Evolutionary conservation across 805 yeast species (phyloP), one percentile per base, ranked within the genome.

Genomic region (Dipodascopsis tothii): DNA sequence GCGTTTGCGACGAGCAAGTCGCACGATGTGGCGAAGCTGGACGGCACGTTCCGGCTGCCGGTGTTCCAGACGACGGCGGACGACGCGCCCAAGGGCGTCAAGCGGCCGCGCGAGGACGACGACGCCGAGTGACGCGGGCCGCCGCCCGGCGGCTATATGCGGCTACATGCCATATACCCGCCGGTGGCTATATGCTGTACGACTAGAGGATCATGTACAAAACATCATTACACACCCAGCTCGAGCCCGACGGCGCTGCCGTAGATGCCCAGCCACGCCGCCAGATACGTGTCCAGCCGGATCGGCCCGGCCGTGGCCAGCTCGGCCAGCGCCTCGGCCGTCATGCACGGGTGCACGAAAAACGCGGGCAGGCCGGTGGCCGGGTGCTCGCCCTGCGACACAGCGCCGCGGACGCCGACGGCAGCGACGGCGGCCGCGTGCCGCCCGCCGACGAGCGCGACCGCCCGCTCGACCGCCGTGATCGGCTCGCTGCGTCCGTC

Each of bases 1-100:
- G 52, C 43, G 20, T 64, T 42, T 46, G 65, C 70, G 4, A 43
- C 46, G 19, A 23, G 56, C 17, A 56, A 59, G 41, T 57, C 66
- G 1, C 27, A 59, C 38, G 60, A 56, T 3, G 45, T 62, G 21
- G 56, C 64, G 5, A 52, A 53, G 39, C 39, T 58, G 33, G 64
- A 61, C 18, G 64, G 64, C 3, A 48, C 59, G 3, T 61, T 34
- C 43, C 39, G 43, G 11, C 22, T 54, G 37, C 55, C 61, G 17
- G 44, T 43, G 11, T 49, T 50, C 20, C 44, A 44, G n/a, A 39
- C 41, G 21, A 3, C 5, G 42, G 35, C 47, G 18, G 39, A 39
- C 14, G 39, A 39, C 14, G 40, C 2, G 11, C 39, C 36, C n/a
- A 33, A 30, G 16, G 44, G 49, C 9, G 17, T 38, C n/a, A 48